Percentiles rank a stretch among this genome's conserved stretches.
phyloP scores from a whole-genome alignment of 192 early-diverging fungal genomes.

The Thamnidium elegans region DNA sequence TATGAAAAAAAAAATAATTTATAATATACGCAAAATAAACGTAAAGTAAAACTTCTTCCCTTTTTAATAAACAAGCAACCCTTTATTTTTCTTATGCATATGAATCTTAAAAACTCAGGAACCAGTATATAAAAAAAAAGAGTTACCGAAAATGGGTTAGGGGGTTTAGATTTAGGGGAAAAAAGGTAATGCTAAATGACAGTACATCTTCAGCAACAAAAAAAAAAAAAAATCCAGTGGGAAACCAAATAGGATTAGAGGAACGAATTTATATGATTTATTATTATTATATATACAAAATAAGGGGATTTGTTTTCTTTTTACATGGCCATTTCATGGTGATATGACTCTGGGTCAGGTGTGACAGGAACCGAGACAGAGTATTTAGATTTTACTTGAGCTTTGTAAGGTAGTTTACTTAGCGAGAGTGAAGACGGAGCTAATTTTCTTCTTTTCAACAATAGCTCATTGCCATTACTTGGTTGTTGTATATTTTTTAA shows the following conservation, averaged over 20 bases:
- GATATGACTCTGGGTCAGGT: conserved; percentile 9
- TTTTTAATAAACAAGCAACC: too few species aligned
- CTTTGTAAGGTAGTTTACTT: conserved; percentile 15
- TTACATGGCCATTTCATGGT: conserved; percentile 15
- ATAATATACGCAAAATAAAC: too few species aligned
- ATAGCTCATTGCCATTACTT: background rate
- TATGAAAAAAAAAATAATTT: too few species aligned
- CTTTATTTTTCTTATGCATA: conserved; percentile 20
- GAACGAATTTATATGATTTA: too few species aligned
- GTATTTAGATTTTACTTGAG: conserved; percentile 15
- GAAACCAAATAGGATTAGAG: too few species aligned
- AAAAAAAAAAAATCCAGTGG: too few species aligned
- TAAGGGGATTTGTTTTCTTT: background rate
- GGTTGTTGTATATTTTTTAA: background rate
- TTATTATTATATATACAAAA: too few species aligned
- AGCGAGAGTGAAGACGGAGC: conserved; percentile 9
- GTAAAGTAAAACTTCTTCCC: too few species aligned
- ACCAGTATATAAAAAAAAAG: background rate
- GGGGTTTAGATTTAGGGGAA: too few species aligned
- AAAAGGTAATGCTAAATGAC: too few species aligned
- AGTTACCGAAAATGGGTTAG: background rate
- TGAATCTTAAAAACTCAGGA: conserved; percentile 29
- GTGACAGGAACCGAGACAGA: conserved; percentile 12
- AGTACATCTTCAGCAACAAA: too few species aligned
- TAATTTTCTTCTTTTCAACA: conserved; percentile 6